phyloP scores from a whole-genome alignment of 805 yeast species.

The Metschnikowia continentalis region DNA sequence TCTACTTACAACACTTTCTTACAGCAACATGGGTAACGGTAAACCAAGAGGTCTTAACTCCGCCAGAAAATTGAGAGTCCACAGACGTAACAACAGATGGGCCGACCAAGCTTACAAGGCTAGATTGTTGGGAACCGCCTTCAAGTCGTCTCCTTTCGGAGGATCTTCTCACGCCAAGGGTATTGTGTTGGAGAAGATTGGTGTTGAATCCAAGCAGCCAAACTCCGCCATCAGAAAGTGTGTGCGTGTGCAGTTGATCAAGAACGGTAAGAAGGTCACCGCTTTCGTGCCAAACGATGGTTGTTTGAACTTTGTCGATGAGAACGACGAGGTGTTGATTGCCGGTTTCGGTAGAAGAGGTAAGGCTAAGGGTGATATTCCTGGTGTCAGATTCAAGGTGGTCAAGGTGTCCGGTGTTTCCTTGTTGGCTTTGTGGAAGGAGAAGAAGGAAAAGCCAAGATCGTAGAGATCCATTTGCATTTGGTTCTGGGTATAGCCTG shows the following conservation, averaged over 20 bases:
- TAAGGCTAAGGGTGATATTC: slow-evolving; percentile 99
- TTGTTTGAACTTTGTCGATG: slow-evolving; percentile 99
- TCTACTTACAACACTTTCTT: slow-evolving; percentile 11
- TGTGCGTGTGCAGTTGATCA: slow-evolving; percentile 99
- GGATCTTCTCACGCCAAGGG: slow-evolving; percentile 99
- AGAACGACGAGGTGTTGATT: slow-evolving; percentile 98
- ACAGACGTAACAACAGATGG: slow-evolving; percentile 99
- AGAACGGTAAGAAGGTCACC: slow-evolving; percentile 99
- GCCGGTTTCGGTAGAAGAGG: slow-evolving; percentile 99
- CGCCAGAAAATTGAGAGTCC: slow-evolving; percentile 99
- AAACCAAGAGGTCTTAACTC: slow-evolving; percentile 99
- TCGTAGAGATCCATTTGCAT: slow-evolving; percentile 52
- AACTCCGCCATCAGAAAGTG: slow-evolving; percentile 99
- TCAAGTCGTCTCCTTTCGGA: slow-evolving; percentile 99
- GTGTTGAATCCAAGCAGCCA: slow-evolving; percentile 99
- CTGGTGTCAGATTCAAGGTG: slow-evolving; percentile 99
- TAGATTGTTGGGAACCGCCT: slow-evolving; percentile 98
- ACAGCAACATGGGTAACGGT: slow-evolving; percentile 90
- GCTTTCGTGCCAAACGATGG: slow-evolving; percentile 99
- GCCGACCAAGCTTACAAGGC: slow-evolving; percentile 97
- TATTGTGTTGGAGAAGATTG: slow-evolving; percentile 98
- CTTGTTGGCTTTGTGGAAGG: slow-evolving; percentile 99
- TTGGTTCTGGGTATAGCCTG: slow-evolving; percentile 14
- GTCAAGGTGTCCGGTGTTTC: slow-evolving; percentile 99
- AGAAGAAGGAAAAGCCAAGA: slow-evolving; percentile 99